A percentile compares a stretch with the other conserved stretches of the same genome.
phyloP scores from a whole-genome alignment of 106 monocot species.

The Hemerocallis citrina region DNA sequence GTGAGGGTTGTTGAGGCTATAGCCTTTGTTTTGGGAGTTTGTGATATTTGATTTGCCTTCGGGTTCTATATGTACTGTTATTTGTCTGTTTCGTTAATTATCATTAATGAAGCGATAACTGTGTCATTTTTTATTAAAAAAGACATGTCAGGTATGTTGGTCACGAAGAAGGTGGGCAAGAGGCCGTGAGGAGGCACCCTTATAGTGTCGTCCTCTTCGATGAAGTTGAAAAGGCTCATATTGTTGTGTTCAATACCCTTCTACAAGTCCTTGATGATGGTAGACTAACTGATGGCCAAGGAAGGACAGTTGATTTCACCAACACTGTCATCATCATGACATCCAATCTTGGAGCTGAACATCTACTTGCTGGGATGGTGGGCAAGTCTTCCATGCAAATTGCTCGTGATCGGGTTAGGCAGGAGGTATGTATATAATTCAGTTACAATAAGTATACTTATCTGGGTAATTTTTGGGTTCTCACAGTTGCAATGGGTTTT shows the following conservation, averaged over 20 bases:
- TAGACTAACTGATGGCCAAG: slow-evolving; percentile 62
- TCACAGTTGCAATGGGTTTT: neutral
- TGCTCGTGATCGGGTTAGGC: slow-evolving; percentile 37
- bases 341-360: slow-evolving; percentile 74
- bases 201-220: slow-evolving; percentile 64
- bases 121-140: neutral
- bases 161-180: slow-evolving; percentile 69
- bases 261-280: slow-evolving; percentile 69
- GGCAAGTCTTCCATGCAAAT: slow-evolving; percentile 38
- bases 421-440: slow-evolving; percentile 30
- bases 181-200: slow-evolving; percentile 54
- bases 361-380: slow-evolving; percentile 44
- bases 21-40: too few species aligned
- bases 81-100: too few species aligned
- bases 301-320: slow-evolving; percentile 61
- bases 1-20: too few species aligned
- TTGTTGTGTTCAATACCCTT: slow-evolving; percentile 53
- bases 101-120: too few species aligned
- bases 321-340: slow-evolving; percentile 71
- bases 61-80: too few species aligned
- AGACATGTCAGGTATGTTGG: slow-evolving; percentile 47
- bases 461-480: too few species aligned
- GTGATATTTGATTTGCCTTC: too few species aligned
- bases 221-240: slow-evolving; percentile 72
- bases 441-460: too few species aligned